phyloP scores from a whole-genome alignment of 495 filamentous ascomycete genomes.

The Amniculicola lignicola region DNA sequence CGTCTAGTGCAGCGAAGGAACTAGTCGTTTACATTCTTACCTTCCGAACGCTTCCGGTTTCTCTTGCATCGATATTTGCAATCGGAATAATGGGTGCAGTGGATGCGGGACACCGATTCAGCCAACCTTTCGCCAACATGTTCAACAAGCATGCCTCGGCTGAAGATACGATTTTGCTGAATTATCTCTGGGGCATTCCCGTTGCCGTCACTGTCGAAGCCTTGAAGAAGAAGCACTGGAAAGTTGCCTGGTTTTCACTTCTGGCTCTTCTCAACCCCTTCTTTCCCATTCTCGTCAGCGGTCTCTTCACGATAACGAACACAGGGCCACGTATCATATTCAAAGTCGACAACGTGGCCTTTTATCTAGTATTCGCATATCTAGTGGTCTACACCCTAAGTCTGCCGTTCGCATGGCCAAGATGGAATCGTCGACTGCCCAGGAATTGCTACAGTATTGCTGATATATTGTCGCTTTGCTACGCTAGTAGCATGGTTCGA shows the following conservation, averaged over 20 bases:
- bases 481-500: background rate
- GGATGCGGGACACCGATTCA: background rate
- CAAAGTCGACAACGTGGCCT: too few species aligned
- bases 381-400: too few species aligned
- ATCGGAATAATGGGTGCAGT: background rate
- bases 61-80: background rate
- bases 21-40: background rate
- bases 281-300: background rate
- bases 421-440: too few species aligned
- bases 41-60: background rate
- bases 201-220: background rate
- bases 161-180: background rate
- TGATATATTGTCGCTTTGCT: background rate
- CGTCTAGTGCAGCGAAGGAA: too few species aligned
- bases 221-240: background rate
- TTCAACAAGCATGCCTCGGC: background rate
- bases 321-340: too few species aligned
- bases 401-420: too few species aligned
- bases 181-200: background rate
- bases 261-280: background rate
- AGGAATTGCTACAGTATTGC: too few species aligned
- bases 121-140: background rate
- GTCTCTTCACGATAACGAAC: too few species aligned
- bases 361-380: too few species aligned
- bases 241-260: background rate